Conservation (phyloP, 768 basidiomycete species). For the Pleurotus giganteus region DNA sequence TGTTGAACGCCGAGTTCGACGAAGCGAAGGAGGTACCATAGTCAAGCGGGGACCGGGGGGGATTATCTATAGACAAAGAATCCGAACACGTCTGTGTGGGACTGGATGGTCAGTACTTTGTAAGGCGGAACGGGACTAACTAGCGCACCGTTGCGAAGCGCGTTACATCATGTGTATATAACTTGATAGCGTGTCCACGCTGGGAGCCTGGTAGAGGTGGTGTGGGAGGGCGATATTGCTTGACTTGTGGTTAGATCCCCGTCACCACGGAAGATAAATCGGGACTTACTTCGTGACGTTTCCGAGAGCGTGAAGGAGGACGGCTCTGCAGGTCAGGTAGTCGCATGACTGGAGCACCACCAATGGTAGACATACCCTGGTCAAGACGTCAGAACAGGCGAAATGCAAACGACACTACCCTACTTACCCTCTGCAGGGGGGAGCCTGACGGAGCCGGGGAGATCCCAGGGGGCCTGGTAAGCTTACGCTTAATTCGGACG, state of each 20-base stretch:
- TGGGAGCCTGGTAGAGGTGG: conserved; percentile 41
- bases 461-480: conserved; percentile 7
- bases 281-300: conserved; percentile 4
- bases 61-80: not conserved
- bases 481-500: not conserved
- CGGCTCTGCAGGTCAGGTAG: not conserved
- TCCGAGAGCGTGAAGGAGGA: not conserved
- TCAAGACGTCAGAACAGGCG: too few species aligned
- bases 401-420: not conserved
- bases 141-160: not conserved
- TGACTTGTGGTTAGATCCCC: conserved; percentile 8
- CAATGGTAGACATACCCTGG: not conserved
- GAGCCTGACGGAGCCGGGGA: not conserved
- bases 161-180: not conserved
- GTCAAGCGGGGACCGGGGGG: not conserved
- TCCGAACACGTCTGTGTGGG: not conserved
- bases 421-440: not conserved
- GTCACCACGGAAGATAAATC: not conserved
- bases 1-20: not conserved
- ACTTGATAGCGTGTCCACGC: not conserved
- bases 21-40: not conserved
- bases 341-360: not conserved
- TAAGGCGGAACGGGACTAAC: not conserved
- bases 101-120: not conserved
- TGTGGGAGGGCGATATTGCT: conserved; percentile 60